These are phyloP conservation scores for Cyclocybe cylindracea DNA, from an alignment of 768 basidiomycete species.

Conservation along the genomic window DNA sequence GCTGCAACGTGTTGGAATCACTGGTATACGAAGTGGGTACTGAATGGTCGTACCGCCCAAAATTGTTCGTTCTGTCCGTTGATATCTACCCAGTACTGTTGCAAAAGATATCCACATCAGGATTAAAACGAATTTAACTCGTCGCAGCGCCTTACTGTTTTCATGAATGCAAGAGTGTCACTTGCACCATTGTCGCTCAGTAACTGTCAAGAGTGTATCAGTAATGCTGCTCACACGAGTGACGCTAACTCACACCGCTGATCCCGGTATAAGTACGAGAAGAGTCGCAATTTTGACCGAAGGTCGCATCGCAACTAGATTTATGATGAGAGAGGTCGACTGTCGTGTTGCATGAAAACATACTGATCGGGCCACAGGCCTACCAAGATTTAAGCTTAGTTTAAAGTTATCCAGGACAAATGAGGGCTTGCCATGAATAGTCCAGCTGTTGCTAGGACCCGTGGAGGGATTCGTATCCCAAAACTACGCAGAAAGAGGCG, in stretches of 20 bases:
- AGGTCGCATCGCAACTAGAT: slow-evolving; percentile 54
- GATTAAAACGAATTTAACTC: background rate
- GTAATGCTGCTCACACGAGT: slow-evolving; percentile 8
- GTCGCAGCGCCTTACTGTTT: slow-evolving; percentile 26
- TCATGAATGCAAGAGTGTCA: slow-evolving; percentile 62
- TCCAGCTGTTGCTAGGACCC: slow-evolving; percentile 71
- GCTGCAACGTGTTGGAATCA: slow-evolving; percentile 31
- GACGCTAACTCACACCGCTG: slow-evolving; percentile 23
- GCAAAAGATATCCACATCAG: background rate
- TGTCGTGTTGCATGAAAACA: slow-evolving; percentile 13
- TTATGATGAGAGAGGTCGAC: background rate
- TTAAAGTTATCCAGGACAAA: background rate
- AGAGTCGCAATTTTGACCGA: slow-evolving; percentile 36
- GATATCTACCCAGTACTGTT: slow-evolving; percentile 62
- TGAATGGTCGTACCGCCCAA: slow-evolving; percentile 57
- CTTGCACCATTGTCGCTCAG: slow-evolving; percentile 57
- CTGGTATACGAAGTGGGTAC: background rate
- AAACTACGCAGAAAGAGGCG: slow-evolving; percentile 41
- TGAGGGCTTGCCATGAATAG: slow-evolving; percentile 62
- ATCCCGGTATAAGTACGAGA: slow-evolving; percentile 37
- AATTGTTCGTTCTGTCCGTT: slow-evolving; percentile 61
- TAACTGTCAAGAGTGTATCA: slow-evolving; percentile 37
- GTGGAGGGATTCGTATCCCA: slow-evolving; percentile 70
- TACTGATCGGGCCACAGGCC: slow-evolving; percentile 72
- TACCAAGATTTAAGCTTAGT: slow-evolving; percentile 12